Conservation (phyloP, 225 moss, liverwort and hornwort genomes). For the Marchantia polymorpha region DNA sequence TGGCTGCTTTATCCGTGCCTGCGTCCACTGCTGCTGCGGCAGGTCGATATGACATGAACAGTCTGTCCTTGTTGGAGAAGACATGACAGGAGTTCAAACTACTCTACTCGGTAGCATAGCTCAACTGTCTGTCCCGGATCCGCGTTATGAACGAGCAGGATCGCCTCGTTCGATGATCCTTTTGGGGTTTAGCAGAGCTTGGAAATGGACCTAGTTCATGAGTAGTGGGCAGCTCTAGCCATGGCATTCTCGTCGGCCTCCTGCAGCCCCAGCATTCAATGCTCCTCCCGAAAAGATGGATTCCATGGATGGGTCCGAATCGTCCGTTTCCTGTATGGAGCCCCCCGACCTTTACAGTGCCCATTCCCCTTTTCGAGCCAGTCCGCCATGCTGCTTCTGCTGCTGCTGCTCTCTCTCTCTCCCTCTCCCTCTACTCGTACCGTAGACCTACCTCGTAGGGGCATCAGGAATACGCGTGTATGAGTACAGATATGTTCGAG, state of each 20-base stretch:
- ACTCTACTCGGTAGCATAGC: not conserved
- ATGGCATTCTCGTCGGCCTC: no score
- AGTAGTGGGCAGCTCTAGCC: no score
- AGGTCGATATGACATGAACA: constrained; percentile 3
- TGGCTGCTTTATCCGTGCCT: constrained; percentile 3
- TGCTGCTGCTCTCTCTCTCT: not conserved
- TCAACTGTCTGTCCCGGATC: not conserved
- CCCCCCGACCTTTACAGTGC: not conserved
- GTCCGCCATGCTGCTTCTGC: no score
- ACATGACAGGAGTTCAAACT: constrained; percentile 4
- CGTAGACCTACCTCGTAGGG: not conserved
- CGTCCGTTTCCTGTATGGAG: not conserved
- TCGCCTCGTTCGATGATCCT: not conserved
- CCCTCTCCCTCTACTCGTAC: not conserved
- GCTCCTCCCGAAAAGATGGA: not conserved
- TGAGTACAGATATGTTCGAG: not conserved
- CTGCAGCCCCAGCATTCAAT: not conserved
- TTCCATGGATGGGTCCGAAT: not conserved
- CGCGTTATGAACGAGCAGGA: not conserved
- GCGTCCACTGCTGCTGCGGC: not conserved
- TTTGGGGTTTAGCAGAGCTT: not conserved
- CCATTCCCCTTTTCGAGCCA: not conserved
- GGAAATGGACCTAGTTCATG: not conserved
- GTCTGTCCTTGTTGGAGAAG: constrained; percentile 7
- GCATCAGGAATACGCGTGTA: not conserved